These are phyloP conservation scores for Metschnikowia chrysomelidarum DNA, from an alignment of 805 yeast genomes.

Conservation along the genomic window DNA sequence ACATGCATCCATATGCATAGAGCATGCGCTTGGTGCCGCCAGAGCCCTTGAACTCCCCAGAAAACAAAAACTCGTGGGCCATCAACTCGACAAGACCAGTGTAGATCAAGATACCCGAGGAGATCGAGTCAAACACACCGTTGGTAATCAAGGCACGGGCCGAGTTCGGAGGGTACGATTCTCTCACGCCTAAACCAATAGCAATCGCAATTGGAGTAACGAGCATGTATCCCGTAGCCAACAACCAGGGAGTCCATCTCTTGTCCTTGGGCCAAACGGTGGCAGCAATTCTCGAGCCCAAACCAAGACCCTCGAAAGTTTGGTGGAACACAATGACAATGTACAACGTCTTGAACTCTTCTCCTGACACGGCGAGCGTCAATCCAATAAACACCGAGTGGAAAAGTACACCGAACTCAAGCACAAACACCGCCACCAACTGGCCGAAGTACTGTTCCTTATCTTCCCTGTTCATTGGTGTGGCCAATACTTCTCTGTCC, in stretches of 20 bases:
- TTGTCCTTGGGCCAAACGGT: slow-evolving; percentile 50
- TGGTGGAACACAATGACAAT: slow-evolving; percentile 75
- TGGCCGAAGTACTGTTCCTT: slow-evolving; percentile 56
- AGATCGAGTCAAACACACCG: slow-evolving; percentile 35
- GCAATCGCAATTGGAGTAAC: slow-evolving; percentile 37
- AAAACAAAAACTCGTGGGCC: slow-evolving; percentile 39
- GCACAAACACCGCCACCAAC: slow-evolving; percentile 52
- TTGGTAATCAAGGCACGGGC: slow-evolving; percentile 31
- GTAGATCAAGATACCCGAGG: slow-evolving; percentile 36
- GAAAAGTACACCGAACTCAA: slow-evolving; percentile 79
- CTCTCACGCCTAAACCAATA: slow-evolving; percentile 35
- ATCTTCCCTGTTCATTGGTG: slow-evolving; percentile 32
- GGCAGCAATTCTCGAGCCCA: slow-evolving; percentile 73
- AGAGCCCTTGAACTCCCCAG: slow-evolving; percentile 26
- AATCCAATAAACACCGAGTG: slow-evolving; percentile 84
- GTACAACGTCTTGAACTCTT: slow-evolving; percentile 68
- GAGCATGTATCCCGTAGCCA: slow-evolving; percentile 29
- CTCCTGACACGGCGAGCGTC: slow-evolving; percentile 74
- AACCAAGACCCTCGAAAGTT: slow-evolving; percentile 81
- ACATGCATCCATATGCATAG: slow-evolving; percentile 24
- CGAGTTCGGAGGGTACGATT: slow-evolving; percentile 33
- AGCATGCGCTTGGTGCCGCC: slow-evolving; percentile 22
- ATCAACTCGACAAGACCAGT: slow-evolving; percentile 38
- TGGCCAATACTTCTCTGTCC: slow-evolving; percentile 42
- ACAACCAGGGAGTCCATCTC: slow-evolving; percentile 48